Conservation (phyloP, 495 filamentous ascomycete species). For the Lasiosphaeriaceae sp. region DNA sequence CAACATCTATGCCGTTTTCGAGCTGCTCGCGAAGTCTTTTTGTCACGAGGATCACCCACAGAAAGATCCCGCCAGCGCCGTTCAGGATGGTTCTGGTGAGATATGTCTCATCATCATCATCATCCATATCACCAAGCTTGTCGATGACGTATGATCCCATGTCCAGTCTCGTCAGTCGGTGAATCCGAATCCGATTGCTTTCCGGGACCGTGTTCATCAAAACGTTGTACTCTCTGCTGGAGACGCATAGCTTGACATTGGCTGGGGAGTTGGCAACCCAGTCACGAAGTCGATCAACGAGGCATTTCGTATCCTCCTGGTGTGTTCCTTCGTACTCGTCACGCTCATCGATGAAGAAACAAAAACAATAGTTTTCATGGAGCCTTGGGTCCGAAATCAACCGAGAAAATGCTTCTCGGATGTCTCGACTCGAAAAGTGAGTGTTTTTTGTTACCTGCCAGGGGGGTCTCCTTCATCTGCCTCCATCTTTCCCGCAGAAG, state of each 20-base stretch:
- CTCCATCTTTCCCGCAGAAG: slow-evolving; percentile 6
- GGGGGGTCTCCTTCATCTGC: background rate
- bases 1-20: background rate
- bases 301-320: slow-evolving; percentile 2
- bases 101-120: background rate
- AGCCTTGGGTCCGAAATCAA: background rate
- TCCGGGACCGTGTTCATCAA: slow-evolving; percentile 32
- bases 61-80: slow-evolving; percentile 11
- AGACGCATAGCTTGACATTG: slow-evolving; percentile 39
- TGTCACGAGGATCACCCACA: slow-evolving; percentile 13
- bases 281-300: slow-evolving; percentile 1
- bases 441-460: background rate
- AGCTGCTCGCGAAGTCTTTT: slow-evolving; percentile 3
- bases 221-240: slow-evolving; percentile 37
- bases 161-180: slow-evolving; percentile 13
- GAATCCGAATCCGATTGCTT: slow-evolving; percentile 7
- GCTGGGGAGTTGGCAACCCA: slow-evolving; percentile 6
- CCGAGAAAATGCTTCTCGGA: background rate
- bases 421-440: background rate
- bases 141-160: slow-evolving; percentile 17
- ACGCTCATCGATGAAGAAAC: slow-evolving; percentile 29
- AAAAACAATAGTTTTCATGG: slow-evolving; percentile 6
- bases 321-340: slow-evolving; percentile 34
- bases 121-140: slow-evolving; percentile 19
- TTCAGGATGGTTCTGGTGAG: background rate